phyloP scores from a whole-genome alignment of 1,284 basidiomycete genomes.

The Omphalotus olearius region DNA sequence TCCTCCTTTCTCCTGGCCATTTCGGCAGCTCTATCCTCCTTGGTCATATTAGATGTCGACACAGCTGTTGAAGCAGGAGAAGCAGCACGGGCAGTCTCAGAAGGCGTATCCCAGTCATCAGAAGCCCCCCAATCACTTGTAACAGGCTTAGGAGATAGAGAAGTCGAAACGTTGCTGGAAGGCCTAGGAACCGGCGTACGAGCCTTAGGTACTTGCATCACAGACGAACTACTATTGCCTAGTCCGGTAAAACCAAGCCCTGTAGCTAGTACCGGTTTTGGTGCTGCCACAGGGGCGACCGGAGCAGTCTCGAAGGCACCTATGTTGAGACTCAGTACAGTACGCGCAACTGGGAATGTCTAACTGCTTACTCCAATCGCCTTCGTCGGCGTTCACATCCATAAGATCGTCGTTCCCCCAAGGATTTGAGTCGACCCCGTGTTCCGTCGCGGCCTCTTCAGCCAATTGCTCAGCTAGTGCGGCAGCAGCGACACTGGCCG shows the following conservation, averaged over 20 bases:
- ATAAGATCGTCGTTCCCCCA: constrained; percentile 82
- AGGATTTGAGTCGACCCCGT: constrained; percentile 42
- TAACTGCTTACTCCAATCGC: constrained; percentile 77
- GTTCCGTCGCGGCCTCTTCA: constrained; percentile 51
- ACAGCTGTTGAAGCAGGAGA: constrained; percentile 18
- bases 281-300: constrained; percentile 18
- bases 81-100: constrained; percentile 15
- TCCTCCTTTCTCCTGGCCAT: constrained; percentile 88
- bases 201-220: constrained; percentile 6
- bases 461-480: constrained; percentile 48
- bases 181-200: constrained; percentile 2
- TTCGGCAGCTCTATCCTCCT: constrained; percentile 87
- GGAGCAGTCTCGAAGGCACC: constrained; percentile 82
- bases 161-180: constrained; percentile 12
- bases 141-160: constrained; percentile 11
- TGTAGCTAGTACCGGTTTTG: constrained; percentile 22
- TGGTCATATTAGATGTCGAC: constrained; percentile 50
- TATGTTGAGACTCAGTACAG: constrained; percentile 24
- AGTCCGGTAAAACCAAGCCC: constrained; percentile 1
- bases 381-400: constrained; percentile 86
- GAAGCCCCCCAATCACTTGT: constrained; percentile 18
- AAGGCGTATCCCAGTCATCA: constrained; percentile 18
- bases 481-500: constrained; percentile 28
- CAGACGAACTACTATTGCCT: not conserved
- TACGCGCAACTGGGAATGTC: not conserved